These are phyloP conservation scores for Cercospora citrullina DNA, from an alignment of 2,329 filamentous ascomycete genomes.

Conservation along the genomic window DNA sequence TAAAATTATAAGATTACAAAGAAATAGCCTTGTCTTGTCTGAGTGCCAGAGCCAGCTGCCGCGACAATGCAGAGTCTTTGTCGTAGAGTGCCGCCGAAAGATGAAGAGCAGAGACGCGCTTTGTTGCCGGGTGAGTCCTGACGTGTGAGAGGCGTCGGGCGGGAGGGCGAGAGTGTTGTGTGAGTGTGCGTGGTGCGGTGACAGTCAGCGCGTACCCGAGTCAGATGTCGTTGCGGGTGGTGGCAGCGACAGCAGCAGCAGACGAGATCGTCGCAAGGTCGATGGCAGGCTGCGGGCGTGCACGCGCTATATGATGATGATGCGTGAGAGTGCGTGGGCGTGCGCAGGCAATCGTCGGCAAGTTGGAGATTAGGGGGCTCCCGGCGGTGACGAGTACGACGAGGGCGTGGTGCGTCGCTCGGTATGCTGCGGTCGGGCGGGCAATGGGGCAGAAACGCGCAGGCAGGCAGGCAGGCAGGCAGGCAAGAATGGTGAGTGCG, in stretches of 20 bases:
- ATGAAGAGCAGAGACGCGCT: slow-evolving; percentile 14
- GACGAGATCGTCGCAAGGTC: slow-evolving; percentile 9
- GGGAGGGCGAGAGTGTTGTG: neutral
- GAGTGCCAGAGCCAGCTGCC: slow-evolving; percentile 25
- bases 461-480: slow-evolving; percentile 2
- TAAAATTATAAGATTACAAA: slow-evolving; percentile 39
- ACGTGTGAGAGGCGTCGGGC: slow-evolving; percentile 6
- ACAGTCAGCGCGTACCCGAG: neutral
- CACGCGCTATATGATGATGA: neutral
- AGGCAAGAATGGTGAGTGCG: neutral
- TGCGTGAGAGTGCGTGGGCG: neutral
- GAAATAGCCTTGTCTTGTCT: slow-evolving; percentile 29
- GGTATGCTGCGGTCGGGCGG: neutral
- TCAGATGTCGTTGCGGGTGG: neutral
- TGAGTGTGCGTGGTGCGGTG: neutral
- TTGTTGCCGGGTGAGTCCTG: slow-evolving; percentile 12
- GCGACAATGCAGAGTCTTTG: slow-evolving; percentile 28
- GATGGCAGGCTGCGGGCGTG: neutral
- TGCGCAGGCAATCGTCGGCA: neutral
- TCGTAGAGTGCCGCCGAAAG: slow-evolving; percentile 26
- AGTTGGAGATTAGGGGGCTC: neutral
- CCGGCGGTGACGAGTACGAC: neutral
- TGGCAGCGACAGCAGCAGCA: slow-evolving; percentile 4
- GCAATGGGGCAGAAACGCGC: neutral
- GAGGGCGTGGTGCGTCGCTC: neutral